Base-by-base conservation (phyloP, 805 yeast species). In the Saccharomycopsis microspora region DNA sequence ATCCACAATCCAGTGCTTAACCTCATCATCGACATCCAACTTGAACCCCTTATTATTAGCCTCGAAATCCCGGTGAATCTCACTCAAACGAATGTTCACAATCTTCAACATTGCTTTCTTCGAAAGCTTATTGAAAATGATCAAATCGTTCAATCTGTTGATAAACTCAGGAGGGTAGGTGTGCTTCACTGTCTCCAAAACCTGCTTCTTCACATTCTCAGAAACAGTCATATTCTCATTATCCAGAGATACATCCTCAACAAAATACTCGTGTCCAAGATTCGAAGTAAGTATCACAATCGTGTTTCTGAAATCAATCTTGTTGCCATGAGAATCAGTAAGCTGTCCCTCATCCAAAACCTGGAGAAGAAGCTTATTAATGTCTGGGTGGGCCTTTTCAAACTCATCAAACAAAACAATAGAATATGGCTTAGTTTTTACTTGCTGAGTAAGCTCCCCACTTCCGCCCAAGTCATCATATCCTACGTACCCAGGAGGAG, bases 401-500 rank as follows among this genome's bases (percentile, higher is more conserved):
- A 90, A 86, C 67, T 90, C 98, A 64, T 90, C 98, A 62, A 90
- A 93, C 49, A 90, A 67, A 1, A 90, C 83, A 31, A 90, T 96
- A 0, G 97, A 75, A 57, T 90, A 90, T 5, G 98, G 98, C 59
- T 88, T 89, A 58, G 97, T 76, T 60, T 96, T 76, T 6, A 93
- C 94, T 4, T 96, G 95, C 64, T 93, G 97, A 1, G 98, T 93
- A 54, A 93, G 71, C 64, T 93, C 97, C 45, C 98, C 98, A 61
- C 88, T 85, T 38, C 76, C 69, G n/a, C 54, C 54, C 11, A 51
- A 44, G 57, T 85, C 93, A 60, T 90, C 98, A 66, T 88, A 89
- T 46, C 96, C 93, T 28, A 90, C 96, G 62, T 90, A 90, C 5
- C 97, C 97, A 32, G 98, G 98, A 4, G 98, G 98, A 0, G 97